Percentiles rank a stretch among this genome's conserved stretches.
Evolutionary conservation across 805 yeast species (phyloP).

Genomic region (Spathaspora boniae): DNA sequence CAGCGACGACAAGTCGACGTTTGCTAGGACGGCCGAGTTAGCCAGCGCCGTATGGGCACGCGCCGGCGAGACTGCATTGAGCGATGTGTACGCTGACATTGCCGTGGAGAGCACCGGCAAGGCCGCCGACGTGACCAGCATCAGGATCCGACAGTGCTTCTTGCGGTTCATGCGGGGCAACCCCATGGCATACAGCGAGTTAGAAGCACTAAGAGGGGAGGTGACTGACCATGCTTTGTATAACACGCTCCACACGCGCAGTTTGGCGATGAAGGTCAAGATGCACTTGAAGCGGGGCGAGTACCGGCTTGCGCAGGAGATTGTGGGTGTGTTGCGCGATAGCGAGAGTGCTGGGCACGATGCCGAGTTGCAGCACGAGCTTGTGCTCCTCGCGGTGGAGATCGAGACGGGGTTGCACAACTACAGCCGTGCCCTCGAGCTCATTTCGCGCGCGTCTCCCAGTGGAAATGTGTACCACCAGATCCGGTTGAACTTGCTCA

Average conservation of each 20-base stretch:
- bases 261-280: conserved; percentile 36
- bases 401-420: conserved; percentile 31
- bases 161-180: conserved; percentile 37
- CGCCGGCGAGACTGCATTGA: conserved; percentile 46
- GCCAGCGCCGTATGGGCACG: conserved; percentile 49
- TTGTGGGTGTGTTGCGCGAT: conserved; percentile 27
- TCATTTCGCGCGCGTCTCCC: conserved; percentile 19
- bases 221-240: conserved; percentile 34
- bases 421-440: conserved; percentile 23
- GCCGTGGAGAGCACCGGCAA: conserved; percentile 41
- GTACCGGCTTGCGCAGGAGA: conserved; percentile 26
- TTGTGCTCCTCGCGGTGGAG: conserved; percentile 23
- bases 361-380: conserved; percentile 27
- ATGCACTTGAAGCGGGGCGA: conserved; percentile 38
- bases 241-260: conserved; percentile 39
- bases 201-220: conserved; percentile 30
- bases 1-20: conserved; percentile 42
- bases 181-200: conserved; percentile 28
- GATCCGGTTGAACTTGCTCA: conserved; percentile 45
- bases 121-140: conserved; percentile 36
- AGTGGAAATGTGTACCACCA: conserved; percentile 39
- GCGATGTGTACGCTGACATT: conserved; percentile 46
- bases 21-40: conserved; percentile 46
- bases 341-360: conserved; percentile 31
- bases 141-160: conserved; percentile 38